Evolutionary conservation across 345 rosid species (phyloP), one percentile per base, ranked within the genome.

Genomic region (Pelargonium nanum): DNA sequence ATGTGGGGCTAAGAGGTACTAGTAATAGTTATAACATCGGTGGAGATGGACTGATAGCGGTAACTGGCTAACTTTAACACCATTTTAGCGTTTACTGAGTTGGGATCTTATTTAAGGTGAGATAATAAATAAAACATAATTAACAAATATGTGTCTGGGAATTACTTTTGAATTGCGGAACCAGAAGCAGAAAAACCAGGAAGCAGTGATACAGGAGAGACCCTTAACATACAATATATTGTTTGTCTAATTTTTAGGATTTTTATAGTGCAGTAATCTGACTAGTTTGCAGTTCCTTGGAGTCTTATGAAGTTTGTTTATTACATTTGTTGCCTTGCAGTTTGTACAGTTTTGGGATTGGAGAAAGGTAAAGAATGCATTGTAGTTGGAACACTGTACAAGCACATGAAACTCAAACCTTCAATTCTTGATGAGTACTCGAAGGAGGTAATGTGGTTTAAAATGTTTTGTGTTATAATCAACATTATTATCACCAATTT

Each of bases 341-440:
- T 93, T 70, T 84, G 96, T 71, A 87, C 82, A 25, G 75, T 93
- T 53, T 81, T 93, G 75, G 94, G 75, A 64, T 75, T 93, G 62
- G 96, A 87, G 65, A 54, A 79, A 77, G 97, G 91, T 57, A 93
- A 81, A 62, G 96, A 89, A 56, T 89, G 99, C 69, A 73, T 93
- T 24, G 65, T 93, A 63, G 87, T 93, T 10, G 99, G 99, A 30
- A 93, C 97, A 28, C 68, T 93, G 68, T 93, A 78, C 82, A 93
- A 93, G 81, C 85, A 93, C 60, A 93, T 89, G 99, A 84, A 89
- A 74, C 97, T 93, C 65, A 93, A 93, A 65, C 96, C 96, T 71
- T 81, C 84, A 44, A 80, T 93, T 67, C 97, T 93, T 64, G 97
- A 89, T 69, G 99, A 89, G 76, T 93, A 93, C 69, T 85, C 98